These are phyloP conservation scores for Alternaria arborescens DNA, from an alignment of 2,329 filamentous ascomycete genomes.

Conservation along the genomic window DNA sequence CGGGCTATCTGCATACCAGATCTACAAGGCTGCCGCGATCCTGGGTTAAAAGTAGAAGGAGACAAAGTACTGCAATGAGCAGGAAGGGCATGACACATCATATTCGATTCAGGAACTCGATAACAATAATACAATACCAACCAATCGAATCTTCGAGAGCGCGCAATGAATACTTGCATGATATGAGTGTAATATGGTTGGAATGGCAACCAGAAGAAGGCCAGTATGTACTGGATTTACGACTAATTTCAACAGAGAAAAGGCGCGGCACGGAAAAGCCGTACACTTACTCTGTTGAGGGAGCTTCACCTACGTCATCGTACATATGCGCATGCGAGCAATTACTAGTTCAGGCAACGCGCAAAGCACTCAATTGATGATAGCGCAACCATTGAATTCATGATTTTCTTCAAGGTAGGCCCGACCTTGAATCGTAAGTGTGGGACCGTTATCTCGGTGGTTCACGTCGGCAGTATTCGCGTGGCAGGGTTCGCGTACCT, in stretches of 20 bases:
- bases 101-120: background rate
- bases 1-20: constrained; percentile 28
- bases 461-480: constrained; percentile 24
- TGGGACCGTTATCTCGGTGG: constrained; percentile 16
- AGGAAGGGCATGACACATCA: background rate
- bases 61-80: background rate
- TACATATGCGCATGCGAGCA: constrained; percentile 13
- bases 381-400: constrained; percentile 7
- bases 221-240: background rate
- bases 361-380: constrained; percentile 2
- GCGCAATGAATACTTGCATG: background rate
- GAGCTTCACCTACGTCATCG: constrained; percentile 5
- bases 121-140: background rate
- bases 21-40: constrained; percentile 35
- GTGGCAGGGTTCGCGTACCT: background rate
- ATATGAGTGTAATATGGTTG: background rate
- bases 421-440: constrained; percentile 12
- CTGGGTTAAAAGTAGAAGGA: constrained; percentile 18
- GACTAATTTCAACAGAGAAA: background rate
- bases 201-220: background rate
- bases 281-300: background rate
- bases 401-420: constrained; percentile 11
- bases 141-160: no score
- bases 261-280: background rate
- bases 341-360: constrained; percentile 15